phyloP scores from a whole-genome alignment of 805 yeast species.

The Zygosaccharomyces siamensis region DNA sequence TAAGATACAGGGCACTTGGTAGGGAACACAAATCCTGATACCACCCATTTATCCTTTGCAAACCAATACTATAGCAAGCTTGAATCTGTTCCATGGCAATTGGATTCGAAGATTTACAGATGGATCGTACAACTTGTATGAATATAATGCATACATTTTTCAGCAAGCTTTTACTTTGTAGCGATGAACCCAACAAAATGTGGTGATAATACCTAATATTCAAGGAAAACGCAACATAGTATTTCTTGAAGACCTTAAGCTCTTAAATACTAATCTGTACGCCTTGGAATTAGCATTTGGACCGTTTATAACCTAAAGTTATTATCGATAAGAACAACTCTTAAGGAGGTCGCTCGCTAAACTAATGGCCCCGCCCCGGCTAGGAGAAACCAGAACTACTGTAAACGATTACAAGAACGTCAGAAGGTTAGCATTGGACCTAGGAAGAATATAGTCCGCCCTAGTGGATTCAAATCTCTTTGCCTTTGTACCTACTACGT shows the following conservation, averaged over 20 bases:
- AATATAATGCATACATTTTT: not conserved
- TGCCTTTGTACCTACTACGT: not conserved
- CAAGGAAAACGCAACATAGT: not conserved
- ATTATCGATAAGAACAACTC: too few species aligned
- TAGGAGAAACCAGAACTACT: not conserved
- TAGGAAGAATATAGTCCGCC: too few species aligned
- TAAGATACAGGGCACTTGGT: conserved; percentile 6
- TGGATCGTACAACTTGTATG: not conserved
- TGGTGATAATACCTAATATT: too few species aligned
- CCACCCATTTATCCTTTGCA: not conserved
- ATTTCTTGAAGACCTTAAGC: not conserved
- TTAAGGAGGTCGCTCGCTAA: too few species aligned
- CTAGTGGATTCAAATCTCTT: not conserved
- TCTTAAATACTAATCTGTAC: not conserved
- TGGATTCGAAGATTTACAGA: not conserved
- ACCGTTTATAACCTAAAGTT: too few species aligned
- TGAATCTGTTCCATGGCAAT: not conserved
- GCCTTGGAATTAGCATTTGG: too few species aligned
- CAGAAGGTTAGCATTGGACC: not conserved
- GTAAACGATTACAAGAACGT: not conserved
- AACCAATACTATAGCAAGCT: not conserved
- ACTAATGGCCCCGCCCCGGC: not conserved
- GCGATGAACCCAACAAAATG: not conserved
- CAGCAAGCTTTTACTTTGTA: not conserved
- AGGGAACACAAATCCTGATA: not conserved